Conservation (phyloP, 805 yeast species). For the Brettanomyces anomalus region DNA sequence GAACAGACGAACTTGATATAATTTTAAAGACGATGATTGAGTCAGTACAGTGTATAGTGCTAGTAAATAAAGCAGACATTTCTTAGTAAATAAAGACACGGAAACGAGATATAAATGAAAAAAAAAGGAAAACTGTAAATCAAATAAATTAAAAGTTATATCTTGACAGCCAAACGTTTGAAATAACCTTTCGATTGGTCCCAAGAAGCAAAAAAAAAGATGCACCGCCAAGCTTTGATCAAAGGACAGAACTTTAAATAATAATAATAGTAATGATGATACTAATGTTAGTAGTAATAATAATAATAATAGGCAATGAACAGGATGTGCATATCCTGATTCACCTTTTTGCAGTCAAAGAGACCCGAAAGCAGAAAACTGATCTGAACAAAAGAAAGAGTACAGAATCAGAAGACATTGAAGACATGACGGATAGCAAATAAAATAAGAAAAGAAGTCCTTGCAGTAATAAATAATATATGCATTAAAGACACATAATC, state of each 20-base stretch:
- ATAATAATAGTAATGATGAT: neutral
- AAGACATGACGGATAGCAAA: no score
- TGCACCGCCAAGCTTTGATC: no score
- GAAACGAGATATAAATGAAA: no score
- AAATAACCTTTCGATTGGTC: no score
- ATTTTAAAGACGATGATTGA: no score
- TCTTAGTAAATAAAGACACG: neutral
- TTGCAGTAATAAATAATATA: no score
- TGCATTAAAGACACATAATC: no score
- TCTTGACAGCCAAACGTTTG: neutral
- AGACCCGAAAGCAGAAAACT: neutral
- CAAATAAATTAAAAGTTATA: neutral
- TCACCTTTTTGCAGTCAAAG: neutral
- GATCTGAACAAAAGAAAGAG: neutral
- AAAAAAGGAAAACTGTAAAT: constrained; percentile 1
- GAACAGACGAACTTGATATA: neutral
- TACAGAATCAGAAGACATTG: no score
- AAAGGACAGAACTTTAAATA: neutral
- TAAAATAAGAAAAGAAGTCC: no score
- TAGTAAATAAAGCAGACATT: no score
- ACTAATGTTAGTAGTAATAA: neutral
- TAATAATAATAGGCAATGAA: neutral
- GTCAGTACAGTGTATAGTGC: neutral
- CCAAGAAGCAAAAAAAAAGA: no score
- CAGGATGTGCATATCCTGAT: neutral